phyloP scores from a whole-genome alignment of 164 flowering plant species.

The Magnolia changhungtana region DNA sequence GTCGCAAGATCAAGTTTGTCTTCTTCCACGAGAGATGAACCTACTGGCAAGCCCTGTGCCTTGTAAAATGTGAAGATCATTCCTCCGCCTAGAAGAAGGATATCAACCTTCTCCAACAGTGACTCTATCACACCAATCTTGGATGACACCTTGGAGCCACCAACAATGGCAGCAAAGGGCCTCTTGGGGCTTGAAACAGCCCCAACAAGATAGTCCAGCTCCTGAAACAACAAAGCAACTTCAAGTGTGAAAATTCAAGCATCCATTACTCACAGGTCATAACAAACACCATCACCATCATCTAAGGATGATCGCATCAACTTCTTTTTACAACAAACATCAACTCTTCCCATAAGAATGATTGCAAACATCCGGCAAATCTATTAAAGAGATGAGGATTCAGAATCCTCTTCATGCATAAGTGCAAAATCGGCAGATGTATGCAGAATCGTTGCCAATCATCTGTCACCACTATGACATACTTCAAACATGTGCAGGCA shows the following conservation, averaged over 20 bases:
- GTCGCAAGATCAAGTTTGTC: slow-evolving; percentile 84
- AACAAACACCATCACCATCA: neutral
- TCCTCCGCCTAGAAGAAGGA: slow-evolving; percentile 81
- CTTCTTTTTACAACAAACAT: too few species aligned
- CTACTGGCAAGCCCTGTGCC: slow-evolving; percentile 74
- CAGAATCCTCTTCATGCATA: neutral
- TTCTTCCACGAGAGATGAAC: slow-evolving; percentile 87
- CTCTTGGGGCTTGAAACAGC: slow-evolving; percentile 78
- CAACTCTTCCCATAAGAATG: too few species aligned
- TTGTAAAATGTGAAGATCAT: slow-evolving; percentile 93
- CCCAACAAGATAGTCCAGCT: slow-evolving; percentile 87
- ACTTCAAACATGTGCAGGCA: too few species aligned
- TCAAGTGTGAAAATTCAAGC: neutral
- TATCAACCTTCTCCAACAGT: slow-evolving; percentile 61
- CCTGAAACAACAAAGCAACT: slow-evolving; percentile 34
- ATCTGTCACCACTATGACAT: neutral
- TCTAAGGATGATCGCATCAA: neutral
- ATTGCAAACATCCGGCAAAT: neutral
- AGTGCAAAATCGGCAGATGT: neutral
- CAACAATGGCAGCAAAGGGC: slow-evolving; percentile 95
- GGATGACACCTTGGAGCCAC: slow-evolving; percentile 83
- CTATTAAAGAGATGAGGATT: neutral
- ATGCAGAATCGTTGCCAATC: neutral
- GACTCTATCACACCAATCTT: slow-evolving; percentile 92
- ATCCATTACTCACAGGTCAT: neutral